phyloP scores from a whole-genome alignment of 208 protist species.

The Blastocrithidia nonstop region DNA sequence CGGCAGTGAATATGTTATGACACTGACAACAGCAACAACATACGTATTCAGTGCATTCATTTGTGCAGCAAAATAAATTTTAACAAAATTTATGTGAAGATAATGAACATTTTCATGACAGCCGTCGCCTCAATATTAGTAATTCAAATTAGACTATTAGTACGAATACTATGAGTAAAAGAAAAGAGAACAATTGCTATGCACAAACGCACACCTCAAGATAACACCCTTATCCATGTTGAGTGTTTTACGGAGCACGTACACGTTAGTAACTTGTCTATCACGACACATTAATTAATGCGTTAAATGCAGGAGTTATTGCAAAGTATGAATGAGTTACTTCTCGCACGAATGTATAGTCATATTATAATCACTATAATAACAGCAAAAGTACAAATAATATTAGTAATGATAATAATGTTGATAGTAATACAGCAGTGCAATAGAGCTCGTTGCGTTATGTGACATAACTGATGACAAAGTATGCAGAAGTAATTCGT shows the following conservation, averaged over 20 bases:
- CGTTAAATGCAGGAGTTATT: slow-evolving; percentile 24
- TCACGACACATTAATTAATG: slow-evolving; percentile 29
- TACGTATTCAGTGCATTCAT: too few relatives aligned
- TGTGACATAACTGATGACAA: slow-evolving; percentile 46
- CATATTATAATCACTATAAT: not conserved
- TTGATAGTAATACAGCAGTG: slow-evolving; percentile 2
- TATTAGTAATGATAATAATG: not conserved
- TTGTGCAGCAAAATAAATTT: too few relatives aligned
- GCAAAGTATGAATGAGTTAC: slow-evolving; percentile 35
- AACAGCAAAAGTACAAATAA: not conserved
- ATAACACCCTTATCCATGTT: slow-evolving; percentile 17
- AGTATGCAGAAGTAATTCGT: slow-evolving; percentile 9
- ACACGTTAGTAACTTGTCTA: slow-evolving; percentile 45
- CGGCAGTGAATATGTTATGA: slow-evolving; percentile 37
- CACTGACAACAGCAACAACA: slow-evolving; percentile 7
- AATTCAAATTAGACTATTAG: too few relatives aligned
- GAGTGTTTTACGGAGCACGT: slow-evolving; percentile 55
- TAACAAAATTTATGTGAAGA: too few relatives aligned
- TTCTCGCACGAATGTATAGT: slow-evolving; percentile 30
- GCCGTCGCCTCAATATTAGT: too few relatives aligned
- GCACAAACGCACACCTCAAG: too few relatives aligned
- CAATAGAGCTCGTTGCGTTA: too few relatives aligned
- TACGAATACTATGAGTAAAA: too few relatives aligned
- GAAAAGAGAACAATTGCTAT: too few relatives aligned
- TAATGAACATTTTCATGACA: too few relatives aligned